These are phyloP conservation scores for Backusella parvicylindrica DNA, from an alignment of 192 early-diverging fungal species.

Conservation along the genomic window DNA sequence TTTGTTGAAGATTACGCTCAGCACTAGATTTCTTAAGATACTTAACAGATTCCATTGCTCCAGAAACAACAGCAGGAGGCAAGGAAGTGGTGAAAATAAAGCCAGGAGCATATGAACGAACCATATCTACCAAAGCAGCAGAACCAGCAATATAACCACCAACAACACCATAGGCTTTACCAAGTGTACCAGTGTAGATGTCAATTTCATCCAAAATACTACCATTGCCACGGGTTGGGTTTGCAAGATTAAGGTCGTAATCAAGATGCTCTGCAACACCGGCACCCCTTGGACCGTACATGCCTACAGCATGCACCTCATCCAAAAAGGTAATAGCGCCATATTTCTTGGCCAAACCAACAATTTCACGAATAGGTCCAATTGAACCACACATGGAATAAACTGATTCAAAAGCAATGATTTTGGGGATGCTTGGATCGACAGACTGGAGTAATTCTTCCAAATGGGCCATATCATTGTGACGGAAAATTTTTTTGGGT, in stretches of 20 bases:
- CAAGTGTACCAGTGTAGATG: conserved; percentile 94
- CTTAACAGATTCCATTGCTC: conserved; percentile 88
- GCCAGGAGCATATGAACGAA: conserved; percentile 95
- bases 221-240: conserved; percentile 44
- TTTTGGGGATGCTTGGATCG: conserved; percentile 84
- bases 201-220: conserved; percentile 84
- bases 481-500: conserved; percentile 85
- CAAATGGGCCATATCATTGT: conserved; percentile 89
- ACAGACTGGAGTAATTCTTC: conserved; percentile 79
- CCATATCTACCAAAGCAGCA: conserved; percentile 86
- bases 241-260: conserved; percentile 60
- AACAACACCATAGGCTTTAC: conserved; percentile 96
- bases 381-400: conserved; percentile 98
- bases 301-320: conserved; percentile 99
- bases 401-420: conserved; percentile 95
- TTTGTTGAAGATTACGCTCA: conserved; percentile 91
- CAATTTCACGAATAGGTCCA: conserved; percentile 89
- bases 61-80: conserved; percentile 88
- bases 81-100: conserved; percentile 99
- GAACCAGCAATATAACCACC: conserved; percentile 96
- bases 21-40: conserved; percentile 82
- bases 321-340: conserved; percentile 96
- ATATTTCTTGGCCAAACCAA: conserved; percentile 87
- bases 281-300: conserved; percentile 92
- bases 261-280: conserved; percentile 95